Conservation (phyloP, 2,329 filamentous ascomycete species). For the Nothomitra cinnamomea region DNA sequence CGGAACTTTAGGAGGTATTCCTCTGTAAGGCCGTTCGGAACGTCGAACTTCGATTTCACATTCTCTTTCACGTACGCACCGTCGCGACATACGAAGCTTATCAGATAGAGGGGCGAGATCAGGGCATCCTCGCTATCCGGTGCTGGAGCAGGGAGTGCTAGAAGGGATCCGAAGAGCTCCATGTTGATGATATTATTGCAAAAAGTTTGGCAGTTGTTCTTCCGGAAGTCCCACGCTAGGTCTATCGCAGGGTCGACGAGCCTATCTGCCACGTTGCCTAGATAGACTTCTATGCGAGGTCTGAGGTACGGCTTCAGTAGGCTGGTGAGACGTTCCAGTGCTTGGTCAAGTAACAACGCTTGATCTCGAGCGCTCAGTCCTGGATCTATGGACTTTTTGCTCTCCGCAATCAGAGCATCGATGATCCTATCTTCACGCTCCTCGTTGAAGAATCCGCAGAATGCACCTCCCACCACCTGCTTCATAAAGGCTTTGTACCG, state of each 20-base stretch:
- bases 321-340: constrained; percentile 6
- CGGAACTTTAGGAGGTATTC: constrained; percentile 26
- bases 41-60: constrained; percentile 19
- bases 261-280: constrained; percentile 17
- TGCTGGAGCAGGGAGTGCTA: constrained; percentile 7
- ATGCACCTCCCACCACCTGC: constrained; percentile 23
- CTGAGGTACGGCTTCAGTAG: constrained; percentile 15
- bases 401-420: constrained; percentile 15
- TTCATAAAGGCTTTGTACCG: constrained; percentile 25
- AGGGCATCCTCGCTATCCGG: constrained; percentile 5
- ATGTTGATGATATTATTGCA: constrained; percentile 21
- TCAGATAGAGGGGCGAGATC: constrained; percentile 19
- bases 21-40: constrained; percentile 26
- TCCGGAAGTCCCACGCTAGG: constrained; percentile 18
- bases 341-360: background rate
- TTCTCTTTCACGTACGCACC: constrained; percentile 13
- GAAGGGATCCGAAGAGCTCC: constrained; percentile 18
- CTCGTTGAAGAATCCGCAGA: constrained; percentile 16
- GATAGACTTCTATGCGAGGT: constrained; percentile 16
- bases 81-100: constrained; percentile 24
- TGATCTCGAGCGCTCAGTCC: background rate
- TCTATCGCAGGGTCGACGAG: constrained; percentile 16
- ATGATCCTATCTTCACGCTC: constrained; percentile 17
- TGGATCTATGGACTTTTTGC: constrained; percentile 11
- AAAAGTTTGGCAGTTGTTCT: constrained; percentile 25